These are phyloP conservation scores for Candida nanaspora DNA, from an alignment of 805 yeast species.

Conservation along the genomic window DNA sequence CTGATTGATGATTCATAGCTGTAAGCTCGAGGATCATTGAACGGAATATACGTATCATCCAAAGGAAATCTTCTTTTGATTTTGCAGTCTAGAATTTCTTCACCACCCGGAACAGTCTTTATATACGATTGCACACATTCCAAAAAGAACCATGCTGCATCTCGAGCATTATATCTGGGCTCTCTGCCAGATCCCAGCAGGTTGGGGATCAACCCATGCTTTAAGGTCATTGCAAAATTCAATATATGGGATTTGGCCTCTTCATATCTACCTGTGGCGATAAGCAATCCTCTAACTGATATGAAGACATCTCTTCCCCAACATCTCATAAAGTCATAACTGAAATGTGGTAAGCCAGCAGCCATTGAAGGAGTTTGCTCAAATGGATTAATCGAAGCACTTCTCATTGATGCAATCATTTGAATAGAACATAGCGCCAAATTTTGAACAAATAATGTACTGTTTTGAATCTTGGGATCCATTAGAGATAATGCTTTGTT, in stretches of 20 bases:
- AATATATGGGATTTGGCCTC: conserved; percentile 78
- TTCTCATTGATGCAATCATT: conserved; percentile 69
- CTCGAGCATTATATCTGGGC: conserved; percentile 94
- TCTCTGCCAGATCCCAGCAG: conserved; percentile 86
- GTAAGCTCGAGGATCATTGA: conserved; percentile 70
- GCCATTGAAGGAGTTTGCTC: conserved; percentile 69
- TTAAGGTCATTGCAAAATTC: conserved; percentile 82
- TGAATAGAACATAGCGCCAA: conserved; percentile 79
- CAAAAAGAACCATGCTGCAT: conserved; percentile 92
- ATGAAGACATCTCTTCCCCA: conserved; percentile 98
- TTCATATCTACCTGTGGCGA: conserved; percentile 70
- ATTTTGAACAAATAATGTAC: conserved; percentile 71
- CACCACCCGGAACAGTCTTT: conserved; percentile 60
- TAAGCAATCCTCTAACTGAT: conserved; percentile 71
- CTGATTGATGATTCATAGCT: conserved; percentile 60
- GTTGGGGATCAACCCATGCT: conserved; percentile 94
- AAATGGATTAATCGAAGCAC: conserved; percentile 69
- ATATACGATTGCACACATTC: conserved; percentile 87
- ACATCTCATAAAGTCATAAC: conserved; percentile 87
- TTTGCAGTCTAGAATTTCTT: conserved; percentile 54
- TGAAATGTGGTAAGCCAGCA: conserved; percentile 94
- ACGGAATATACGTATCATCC: conserved; percentile 71
- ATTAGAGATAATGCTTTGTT: conserved; percentile 55
- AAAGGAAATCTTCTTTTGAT: conserved; percentile 75
- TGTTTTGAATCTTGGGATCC: conserved; percentile 43